These are phyloP conservation scores for Pyrrhoderma lamaoense DNA, from an alignment of 1,284 basidiomycete genomes.

Conservation along the genomic window DNA sequence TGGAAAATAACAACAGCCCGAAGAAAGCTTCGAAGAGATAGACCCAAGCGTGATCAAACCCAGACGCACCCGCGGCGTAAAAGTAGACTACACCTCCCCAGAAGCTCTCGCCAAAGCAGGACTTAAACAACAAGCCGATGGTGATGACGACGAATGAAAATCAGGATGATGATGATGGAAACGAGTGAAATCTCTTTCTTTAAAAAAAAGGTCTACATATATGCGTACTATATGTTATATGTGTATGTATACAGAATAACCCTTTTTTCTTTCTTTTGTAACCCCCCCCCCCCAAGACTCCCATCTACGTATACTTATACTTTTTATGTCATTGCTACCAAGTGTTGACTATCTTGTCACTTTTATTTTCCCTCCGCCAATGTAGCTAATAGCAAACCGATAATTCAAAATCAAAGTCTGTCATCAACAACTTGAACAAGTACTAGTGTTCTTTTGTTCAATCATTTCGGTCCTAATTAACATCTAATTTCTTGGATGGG, in stretches of 20 bases:
- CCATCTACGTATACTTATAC: neutral
- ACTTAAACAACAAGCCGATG: conserved; percentile 6
- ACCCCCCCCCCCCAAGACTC: neutral
- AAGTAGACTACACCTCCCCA: conserved; percentile 17
- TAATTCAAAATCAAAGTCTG: no score
- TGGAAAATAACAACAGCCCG: conserved; percentile 5
- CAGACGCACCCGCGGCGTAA: conserved; percentile 15
- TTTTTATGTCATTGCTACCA: neutral
- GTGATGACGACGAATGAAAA: conserved; percentile 15
- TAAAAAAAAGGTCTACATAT: no score
- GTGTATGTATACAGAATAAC: neutral
- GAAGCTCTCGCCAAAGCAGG: conserved; percentile 18
- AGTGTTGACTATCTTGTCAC: neutral
- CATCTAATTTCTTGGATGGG: no score
- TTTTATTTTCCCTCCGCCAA: neutral
- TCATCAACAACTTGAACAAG: no score
- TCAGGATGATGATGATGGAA: neutral
- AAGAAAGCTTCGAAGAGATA: conserved; percentile 15
- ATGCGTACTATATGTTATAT: no score
- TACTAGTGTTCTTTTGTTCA: no score
- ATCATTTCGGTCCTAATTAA: no score
- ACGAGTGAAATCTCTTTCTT: no score
- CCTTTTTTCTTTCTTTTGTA: neutral
- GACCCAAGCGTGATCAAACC: conserved; percentile 14
- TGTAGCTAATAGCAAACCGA: no score